phyloP scores from a whole-genome alignment of 2,329 filamentous ascomycete species.

The Chaetomium sp. region DNA sequence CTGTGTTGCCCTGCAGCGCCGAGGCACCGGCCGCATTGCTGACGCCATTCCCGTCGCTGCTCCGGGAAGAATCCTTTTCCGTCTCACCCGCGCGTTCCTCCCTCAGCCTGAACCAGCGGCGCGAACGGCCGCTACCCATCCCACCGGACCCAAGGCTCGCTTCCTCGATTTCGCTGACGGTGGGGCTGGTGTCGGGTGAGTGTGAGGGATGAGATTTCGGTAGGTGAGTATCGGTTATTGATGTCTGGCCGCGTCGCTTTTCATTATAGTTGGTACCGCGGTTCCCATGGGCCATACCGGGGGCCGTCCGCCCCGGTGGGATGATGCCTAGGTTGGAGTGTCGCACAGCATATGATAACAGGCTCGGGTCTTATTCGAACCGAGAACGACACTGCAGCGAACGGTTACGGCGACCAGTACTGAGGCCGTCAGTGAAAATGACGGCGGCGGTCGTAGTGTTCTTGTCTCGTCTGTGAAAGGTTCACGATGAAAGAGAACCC shows the following conservation, averaged over 20 bases:
- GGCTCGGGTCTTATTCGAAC: too few relatives aligned
- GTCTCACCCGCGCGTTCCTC: not conserved
- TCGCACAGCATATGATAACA: too few relatives aligned
- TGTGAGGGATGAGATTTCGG: not conserved
- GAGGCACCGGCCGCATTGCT: not conserved
- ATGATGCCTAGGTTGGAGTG: too few relatives aligned
- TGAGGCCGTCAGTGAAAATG: too few relatives aligned
- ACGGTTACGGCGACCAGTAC: too few relatives aligned
- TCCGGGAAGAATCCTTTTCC: not conserved
- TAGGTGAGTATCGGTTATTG: not conserved
- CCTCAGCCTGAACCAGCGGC: conserved; percentile 3
- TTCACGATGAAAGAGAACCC: too few relatives aligned
- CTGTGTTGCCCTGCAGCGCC: not conserved
- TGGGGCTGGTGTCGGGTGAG: not conserved
- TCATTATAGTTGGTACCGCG: not conserved
- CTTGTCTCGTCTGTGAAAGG: too few relatives aligned
- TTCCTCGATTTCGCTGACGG: not conserved
- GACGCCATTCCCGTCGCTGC: not conserved
- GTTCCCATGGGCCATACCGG: not conserved
- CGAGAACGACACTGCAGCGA: too few relatives aligned
- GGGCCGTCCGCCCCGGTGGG: too few relatives aligned
- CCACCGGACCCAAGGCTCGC: not conserved
- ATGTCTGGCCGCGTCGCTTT: not conserved
- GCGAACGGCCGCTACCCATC: conserved; percentile 3
- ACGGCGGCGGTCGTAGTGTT: too few relatives aligned